Percentiles rank a stretch among this genome's conserved stretches.
Evolutionary conservation across 768 basidiomycete species (phyloP).

Genomic region (Holtermanniella nyarrowii): DNA sequence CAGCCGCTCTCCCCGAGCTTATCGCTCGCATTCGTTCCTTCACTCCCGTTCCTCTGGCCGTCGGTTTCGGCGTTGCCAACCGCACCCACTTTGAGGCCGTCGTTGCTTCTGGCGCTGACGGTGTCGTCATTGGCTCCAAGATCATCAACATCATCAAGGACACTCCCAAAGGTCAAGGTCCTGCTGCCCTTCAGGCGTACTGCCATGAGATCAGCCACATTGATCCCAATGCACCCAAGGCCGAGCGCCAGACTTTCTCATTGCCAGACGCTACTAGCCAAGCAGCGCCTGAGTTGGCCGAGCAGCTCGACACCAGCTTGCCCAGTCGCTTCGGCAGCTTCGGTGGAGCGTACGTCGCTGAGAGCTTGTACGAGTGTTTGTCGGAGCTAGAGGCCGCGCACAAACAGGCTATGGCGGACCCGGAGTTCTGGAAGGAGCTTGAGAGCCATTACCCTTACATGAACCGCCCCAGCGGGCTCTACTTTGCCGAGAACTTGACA

Average conservation of each 20-base stretch:
- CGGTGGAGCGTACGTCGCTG: conserved; percentile 95
- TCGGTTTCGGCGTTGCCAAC: conserved; percentile 92
- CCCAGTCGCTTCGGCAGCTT: conserved; percentile 87
- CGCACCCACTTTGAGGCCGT: conserved; percentile 79
- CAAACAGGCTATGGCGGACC: conserved; percentile 72
- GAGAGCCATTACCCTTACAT: conserved; percentile 81
- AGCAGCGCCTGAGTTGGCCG: conserved; percentile 37
- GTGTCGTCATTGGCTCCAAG: conserved; percentile 84
- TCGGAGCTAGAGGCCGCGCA: conserved; percentile 82
- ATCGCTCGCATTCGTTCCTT: conserved; percentile 70
- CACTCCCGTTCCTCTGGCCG: conserved; percentile 73
- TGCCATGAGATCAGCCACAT: conserved; percentile 52
- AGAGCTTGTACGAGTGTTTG: conserved; percentile 86
- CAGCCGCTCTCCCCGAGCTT: conserved; percentile 67
- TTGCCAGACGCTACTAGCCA: conserved; percentile 33
- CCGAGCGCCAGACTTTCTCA: neutral
- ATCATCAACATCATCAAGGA: conserved; percentile 62
- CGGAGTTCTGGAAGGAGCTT: conserved; percentile 86
- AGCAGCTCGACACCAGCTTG: conserved; percentile 45
- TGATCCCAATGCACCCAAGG: neutral
- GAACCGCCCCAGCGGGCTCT: conserved; percentile 84
- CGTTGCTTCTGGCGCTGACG: conserved; percentile 80
- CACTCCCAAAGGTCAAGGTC: conserved; percentile 44
- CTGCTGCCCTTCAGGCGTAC: conserved; percentile 45
- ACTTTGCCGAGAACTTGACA: conserved; percentile 82